Evolutionary conservation across 176 grass and related monocot species (phyloP), one percentile per base, ranked within the genome.

Genomic region (Oryza longistaminata): DNA sequence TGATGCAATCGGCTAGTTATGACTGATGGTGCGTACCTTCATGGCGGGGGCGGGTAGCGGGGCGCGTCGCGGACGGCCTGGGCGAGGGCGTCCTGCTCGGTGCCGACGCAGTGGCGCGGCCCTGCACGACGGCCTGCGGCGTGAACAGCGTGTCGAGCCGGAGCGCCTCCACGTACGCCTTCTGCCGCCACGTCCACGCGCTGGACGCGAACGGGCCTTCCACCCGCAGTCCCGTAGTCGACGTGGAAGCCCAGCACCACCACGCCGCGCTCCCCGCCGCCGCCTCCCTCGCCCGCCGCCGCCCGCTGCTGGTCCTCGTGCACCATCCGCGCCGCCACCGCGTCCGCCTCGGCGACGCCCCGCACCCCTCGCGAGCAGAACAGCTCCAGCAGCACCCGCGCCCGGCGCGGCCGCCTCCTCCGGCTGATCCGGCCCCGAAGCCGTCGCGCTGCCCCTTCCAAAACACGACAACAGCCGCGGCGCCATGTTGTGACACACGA

Each of bases 211-310:
- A 95, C 1, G 89, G 93, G 79, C 96, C 87, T 93, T 90, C 96
- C 96, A 98, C 19, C 93, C 93, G 40, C 86, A 90, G 82, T 98
- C 93, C 93, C 93, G 76, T 95, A 95, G 71, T 98, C 96, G n/a
- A 98, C 93, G 87, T 98, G 96, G 91, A 98, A 95, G 11, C 77
- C 91, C 60, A 98, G 85, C 77, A 92, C 91, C 53, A 93, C 89
- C 64, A 95, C 88, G 11, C 53, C 66, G 13, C 62, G 70, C 42
- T 74, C 35, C 35, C 35, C 25, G 9, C 78, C 90, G 15, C 26
- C 74, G 9, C 78, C 90, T 19, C 26, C 74, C 0, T 19, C 67
- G 42, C 10, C 64, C 5, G 73, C 16, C 34, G 66, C 16, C 34
- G 66, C 40, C 44, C 60, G 76, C 19, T 58, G 53, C 53, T 58